Evolutionary conservation across 2,329 filamentous ascomycete species (phyloP), one percentile per base, ranked within the genome.

Genomic region (Pleomassaria siparia): DNA sequence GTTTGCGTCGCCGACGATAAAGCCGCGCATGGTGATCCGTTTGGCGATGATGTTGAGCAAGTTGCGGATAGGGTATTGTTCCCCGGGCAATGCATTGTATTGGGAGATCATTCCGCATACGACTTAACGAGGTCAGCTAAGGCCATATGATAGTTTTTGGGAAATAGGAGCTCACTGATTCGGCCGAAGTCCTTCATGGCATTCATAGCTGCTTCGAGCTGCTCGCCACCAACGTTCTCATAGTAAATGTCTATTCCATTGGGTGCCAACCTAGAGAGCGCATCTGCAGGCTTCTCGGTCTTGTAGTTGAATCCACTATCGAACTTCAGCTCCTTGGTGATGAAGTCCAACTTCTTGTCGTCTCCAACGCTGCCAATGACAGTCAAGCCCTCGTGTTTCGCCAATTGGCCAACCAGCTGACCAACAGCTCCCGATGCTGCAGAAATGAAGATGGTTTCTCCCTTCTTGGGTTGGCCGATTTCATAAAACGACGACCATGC

Each of bases 251-350:
- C 89, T 52, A 95, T 80, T 4, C 89, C 89, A 11, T 90, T 71
- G 0, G 89, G 88, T 0, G 87, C 87, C 15, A 94, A 78, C 48
- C 87, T 79, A 55, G 76, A 72, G 46, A 95, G 77, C 0, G 88
- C 89, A 10, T 86, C 85, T 1, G 72, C 64, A 0, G 88, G 80
- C 57, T 80, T 81, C 74, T 94, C 88, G 57, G 82, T 91, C 80
- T 94, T 92, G 79, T 95, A 95, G 78, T 95, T 94, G 75, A 92
- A 94, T 8, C 85, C 89, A 13, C 70, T 80, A 62, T 90, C 85
- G 64, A 90, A 91, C 21, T 78, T 77, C 26, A 91, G 79, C 40
- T 87, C 83, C 45, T 86, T 83, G 46, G 70, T 75, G 67, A 90
- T 87, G 69, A 84, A 94, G 16, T 87, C 82, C 20, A 91, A 77